These are phyloP conservation scores for Tuber melanosporum DNA, from an alignment of 495 filamentous ascomycete species.

Conservation along the genomic window DNA sequence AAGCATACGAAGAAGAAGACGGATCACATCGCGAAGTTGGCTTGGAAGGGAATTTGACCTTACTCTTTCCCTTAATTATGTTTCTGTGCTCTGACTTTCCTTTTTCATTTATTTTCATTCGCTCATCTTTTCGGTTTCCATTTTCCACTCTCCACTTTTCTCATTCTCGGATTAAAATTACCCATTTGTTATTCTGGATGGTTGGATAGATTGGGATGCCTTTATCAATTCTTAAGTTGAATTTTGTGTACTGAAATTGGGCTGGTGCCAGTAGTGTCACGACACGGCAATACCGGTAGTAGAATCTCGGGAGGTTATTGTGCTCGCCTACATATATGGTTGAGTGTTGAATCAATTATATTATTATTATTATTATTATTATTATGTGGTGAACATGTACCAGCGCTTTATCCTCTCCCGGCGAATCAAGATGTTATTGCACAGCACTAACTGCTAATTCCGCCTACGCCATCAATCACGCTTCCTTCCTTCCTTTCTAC, in stretches of 20 bases:
- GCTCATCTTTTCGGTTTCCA: neutral
- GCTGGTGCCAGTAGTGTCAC: neutral
- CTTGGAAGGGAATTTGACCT: constrained; percentile 58
- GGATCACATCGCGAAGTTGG: constrained; percentile 79
- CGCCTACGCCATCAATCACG: neutral
- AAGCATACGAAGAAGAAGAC: constrained; percentile 84
- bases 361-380: too few species aligned
- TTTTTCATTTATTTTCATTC: neutral
- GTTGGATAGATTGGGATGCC: neutral
- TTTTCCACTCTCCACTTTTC: neutral
- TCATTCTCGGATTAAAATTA: neutral
- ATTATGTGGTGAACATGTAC: neutral
- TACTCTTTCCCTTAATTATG: neutral
- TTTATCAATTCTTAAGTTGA: neutral
- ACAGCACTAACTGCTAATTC: neutral
- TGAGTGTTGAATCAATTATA: neutral
- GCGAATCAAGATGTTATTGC: neutral
- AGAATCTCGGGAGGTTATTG: neutral
- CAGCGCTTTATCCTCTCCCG: neutral
- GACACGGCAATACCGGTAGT: neutral
- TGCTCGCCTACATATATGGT: neutral
- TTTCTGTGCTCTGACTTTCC: neutral
- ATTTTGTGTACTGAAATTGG: neutral
- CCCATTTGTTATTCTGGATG: neutral
- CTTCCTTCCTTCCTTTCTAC: neutral